These are phyloP conservation scores for Teratosphaeria zuluensis DNA, from an alignment of 2,329 filamentous ascomycete genomes.

Conservation along the genomic window DNA sequence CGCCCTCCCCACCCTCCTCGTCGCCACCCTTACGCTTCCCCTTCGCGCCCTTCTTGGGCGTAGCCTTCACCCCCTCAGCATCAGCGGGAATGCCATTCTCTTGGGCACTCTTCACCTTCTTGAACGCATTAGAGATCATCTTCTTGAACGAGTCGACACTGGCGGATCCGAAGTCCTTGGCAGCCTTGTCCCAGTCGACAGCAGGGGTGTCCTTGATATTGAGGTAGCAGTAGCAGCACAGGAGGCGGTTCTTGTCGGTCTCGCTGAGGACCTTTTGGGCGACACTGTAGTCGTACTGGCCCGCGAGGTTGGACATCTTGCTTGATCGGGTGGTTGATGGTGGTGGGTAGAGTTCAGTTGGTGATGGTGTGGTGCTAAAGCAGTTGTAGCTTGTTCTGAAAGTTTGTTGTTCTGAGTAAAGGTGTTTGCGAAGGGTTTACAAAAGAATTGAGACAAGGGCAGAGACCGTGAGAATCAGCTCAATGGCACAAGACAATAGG, in stretches of 20 bases:
- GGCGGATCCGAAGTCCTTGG: slow-evolving; percentile 16
- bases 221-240: slow-evolving; percentile 18
- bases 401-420: neutral
- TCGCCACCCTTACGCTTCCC: slow-evolving; percentile 2
- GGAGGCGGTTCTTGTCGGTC: slow-evolving; percentile 21
- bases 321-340: neutral
- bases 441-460: neutral
- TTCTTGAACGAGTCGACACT: slow-evolving; percentile 18
- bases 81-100: slow-evolving; percentile 7
- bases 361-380: neutral
- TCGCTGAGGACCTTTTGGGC: slow-evolving; percentile 17
- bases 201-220: slow-evolving; percentile 8
- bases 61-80: neutral
- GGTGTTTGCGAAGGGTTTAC: neutral
- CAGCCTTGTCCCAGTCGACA: slow-evolving; percentile 20
- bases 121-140: slow-evolving; percentile 11
- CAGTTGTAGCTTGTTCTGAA: neutral
- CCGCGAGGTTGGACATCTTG: slow-evolving; percentile 5
- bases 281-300: slow-evolving; percentile 16
- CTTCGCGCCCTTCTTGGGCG: slow-evolving; percentile 12
- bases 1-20: slow-evolving; percentile 6
- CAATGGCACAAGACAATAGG: neutral
- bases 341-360: neutral
- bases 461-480: neutral
- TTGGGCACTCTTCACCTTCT: slow-evolving; percentile 21